phyloP scores from a whole-genome alignment of 306 rosid species.

The Canavalia ensiformis region DNA sequence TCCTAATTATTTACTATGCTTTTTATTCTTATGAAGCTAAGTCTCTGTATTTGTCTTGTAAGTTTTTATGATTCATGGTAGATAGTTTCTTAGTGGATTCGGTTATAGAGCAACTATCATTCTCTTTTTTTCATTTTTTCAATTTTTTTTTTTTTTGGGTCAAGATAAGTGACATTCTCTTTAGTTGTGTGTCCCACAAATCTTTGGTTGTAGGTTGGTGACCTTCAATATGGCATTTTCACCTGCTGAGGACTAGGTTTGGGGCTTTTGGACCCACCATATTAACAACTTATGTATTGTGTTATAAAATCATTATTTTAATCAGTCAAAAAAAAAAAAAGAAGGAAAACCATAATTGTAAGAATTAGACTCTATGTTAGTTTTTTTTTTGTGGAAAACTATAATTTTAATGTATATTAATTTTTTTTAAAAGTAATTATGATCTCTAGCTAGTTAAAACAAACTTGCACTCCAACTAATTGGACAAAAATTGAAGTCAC shows the following conservation, averaged over 20 bases:
- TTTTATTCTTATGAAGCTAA: not conserved
- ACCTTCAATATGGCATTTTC: slow-evolving; percentile 19
- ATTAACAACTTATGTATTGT: slow-evolving; percentile 2
- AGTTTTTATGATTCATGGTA: not conserved
- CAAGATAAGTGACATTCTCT: too few relatives aligned
- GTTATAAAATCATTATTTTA: not conserved
- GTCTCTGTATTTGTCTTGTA: slow-evolving; percentile 1
- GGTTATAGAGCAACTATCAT: slow-evolving; percentile 23
- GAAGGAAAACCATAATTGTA: not conserved
- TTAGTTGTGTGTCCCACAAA: slow-evolving; percentile 39
- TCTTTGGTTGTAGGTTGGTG: slow-evolving; percentile 14
- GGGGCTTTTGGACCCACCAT: slow-evolving; percentile 34
- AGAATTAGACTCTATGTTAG: not conserved
- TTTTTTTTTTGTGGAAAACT: not conserved
- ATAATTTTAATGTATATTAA: not conserved
- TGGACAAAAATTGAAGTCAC: too few relatives aligned
- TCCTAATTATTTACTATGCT: not conserved
- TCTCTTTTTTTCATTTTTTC: not conserved
- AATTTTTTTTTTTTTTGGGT: too few relatives aligned
- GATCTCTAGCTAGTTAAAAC: too few relatives aligned
- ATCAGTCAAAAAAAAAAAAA: not conserved
- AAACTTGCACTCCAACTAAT: too few relatives aligned
- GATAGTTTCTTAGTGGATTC: slow-evolving; percentile 30
- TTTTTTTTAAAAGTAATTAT: not conserved
- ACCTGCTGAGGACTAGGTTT: slow-evolving; percentile 10